phyloP scores from a whole-genome alignment of 164 flowering plant species.

The Platanus orientalis region DNA sequence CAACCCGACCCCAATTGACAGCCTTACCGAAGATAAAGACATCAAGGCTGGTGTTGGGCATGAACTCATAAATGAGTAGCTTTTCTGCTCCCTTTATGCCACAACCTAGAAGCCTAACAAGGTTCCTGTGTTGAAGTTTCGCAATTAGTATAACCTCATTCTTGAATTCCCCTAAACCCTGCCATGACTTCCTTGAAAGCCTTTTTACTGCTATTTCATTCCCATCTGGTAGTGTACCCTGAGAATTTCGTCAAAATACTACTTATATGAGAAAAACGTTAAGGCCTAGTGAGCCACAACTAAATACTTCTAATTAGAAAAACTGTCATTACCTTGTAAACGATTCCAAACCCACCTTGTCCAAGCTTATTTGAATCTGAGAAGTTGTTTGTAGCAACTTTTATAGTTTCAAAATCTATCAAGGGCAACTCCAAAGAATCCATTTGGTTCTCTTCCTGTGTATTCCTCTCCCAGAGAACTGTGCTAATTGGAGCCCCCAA shows the following conservation, averaged over 20 bases:
- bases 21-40: slow-evolving; percentile 21
- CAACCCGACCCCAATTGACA: too few species aligned
- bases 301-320: background rate
- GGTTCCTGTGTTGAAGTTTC: too few species aligned
- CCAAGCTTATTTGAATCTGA: slow-evolving; percentile 30
- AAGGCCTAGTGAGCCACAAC: too few species aligned
- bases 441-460: background rate
- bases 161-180: slow-evolving; percentile 28
- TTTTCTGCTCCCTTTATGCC: slow-evolving; percentile 24
- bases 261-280: too few species aligned
- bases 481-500: background rate
- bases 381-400: slow-evolving; percentile 21
- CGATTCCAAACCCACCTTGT: slow-evolving; percentile 32
- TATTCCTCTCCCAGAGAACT: too few species aligned
- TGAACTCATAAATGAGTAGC: slow-evolving; percentile 21
- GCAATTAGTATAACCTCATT: too few species aligned
- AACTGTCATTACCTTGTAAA: slow-evolving; percentile 21
- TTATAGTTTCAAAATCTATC: slow-evolving; percentile 17
- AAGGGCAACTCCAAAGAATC: slow-evolving; percentile 15
- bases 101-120: too few species aligned
- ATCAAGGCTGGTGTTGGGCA: slow-evolving; percentile 33
- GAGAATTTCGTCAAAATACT: too few species aligned
- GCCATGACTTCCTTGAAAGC: slow-evolving; percentile 23
- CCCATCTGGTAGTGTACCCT: slow-evolving; percentile 20
- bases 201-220: slow-evolving; percentile 25